A percentile compares a stretch with the other conserved stretches of the same genome.
These are phyloP conservation scores for Cladosporium sp. DNA, from an alignment of 2,329 filamentous ascomycete genomes.

Conservation along the genomic window DNA sequence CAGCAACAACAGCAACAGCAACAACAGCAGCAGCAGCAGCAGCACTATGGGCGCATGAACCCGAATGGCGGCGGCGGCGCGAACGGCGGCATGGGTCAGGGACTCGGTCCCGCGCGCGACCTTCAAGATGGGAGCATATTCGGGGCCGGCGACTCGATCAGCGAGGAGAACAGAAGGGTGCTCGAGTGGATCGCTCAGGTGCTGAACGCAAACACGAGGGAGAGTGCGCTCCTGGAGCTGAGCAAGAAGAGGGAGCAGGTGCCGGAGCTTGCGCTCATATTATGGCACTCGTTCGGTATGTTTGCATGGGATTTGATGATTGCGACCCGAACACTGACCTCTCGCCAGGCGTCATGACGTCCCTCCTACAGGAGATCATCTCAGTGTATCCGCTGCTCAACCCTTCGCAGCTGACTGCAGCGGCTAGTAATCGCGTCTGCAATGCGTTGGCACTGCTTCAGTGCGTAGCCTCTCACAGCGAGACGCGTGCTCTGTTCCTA, in stretches of 20 bases:
- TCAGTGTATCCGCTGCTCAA: constrained; percentile 97
- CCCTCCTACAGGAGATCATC: constrained; percentile 95
- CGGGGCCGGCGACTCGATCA: constrained; percentile 38
- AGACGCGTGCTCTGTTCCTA: constrained; percentile 89
- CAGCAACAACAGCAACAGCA: constrained; percentile 41
- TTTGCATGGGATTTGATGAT: background rate
- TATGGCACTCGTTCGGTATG: constrained; percentile 98
- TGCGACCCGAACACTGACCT: constrained; percentile 21
- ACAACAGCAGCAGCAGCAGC: constrained; percentile 40
- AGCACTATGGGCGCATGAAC: constrained; percentile 39
- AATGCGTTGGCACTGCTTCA: constrained; percentile 94
- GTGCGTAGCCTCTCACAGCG: constrained; percentile 95
- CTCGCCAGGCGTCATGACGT: constrained; percentile 87
- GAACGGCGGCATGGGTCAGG: constrained; percentile 21
- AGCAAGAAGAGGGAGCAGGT: constrained; percentile 99
- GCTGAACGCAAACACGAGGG: constrained; percentile 80
- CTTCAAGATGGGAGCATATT: constrained; percentile 35
- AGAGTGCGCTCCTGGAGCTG: constrained; percentile 87
- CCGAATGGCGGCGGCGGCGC: constrained; percentile 48
- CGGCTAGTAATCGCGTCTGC: constrained; percentile 96
- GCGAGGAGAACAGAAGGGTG: constrained; percentile 88
- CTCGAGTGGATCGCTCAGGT: constrained; percentile 90
- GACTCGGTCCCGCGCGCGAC: constrained; percentile 21
- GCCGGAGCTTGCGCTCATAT: constrained; percentile 88
- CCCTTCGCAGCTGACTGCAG: constrained; percentile 92